Conservation (phyloP, 495 filamentous ascomycete species). For the Lepraria neglecta region DNA sequence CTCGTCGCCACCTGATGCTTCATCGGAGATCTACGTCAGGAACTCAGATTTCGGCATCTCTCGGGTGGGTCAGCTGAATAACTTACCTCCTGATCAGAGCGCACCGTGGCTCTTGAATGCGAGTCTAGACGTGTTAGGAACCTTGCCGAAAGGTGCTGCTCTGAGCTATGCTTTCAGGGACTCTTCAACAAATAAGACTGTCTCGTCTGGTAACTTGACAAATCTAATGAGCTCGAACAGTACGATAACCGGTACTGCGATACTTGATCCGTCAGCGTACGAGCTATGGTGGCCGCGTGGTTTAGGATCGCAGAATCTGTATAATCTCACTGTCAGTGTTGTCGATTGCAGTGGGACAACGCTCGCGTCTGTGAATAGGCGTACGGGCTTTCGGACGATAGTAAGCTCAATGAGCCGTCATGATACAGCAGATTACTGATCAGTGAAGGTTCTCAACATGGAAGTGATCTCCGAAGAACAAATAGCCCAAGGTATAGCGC, state of each 20-base stretch:
- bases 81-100: slow-evolving; percentile 53
- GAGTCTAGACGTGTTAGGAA: slow-evolving; percentile 57
- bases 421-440: not conserved
- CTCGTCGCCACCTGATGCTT: slow-evolving; percentile 14
- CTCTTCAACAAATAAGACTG: slow-evolving; percentile 37
- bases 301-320: slow-evolving; percentile 54
- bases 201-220: slow-evolving; percentile 40
- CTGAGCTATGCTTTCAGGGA: slow-evolving; percentile 53
- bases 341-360: slow-evolving; percentile 33
- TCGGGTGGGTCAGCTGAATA: slow-evolving; percentile 54
- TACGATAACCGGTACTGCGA: slow-evolving; percentile 47
- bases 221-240: slow-evolving; percentile 42
- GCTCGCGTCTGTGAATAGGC: slow-evolving; percentile 47
- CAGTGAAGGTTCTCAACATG: slow-evolving; percentile 47
- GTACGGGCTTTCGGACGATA: slow-evolving; percentile 61
- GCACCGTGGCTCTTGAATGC: slow-evolving; percentile 64
- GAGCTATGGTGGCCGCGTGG: slow-evolving; percentile 61
- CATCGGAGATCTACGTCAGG: slow-evolving; percentile 44
- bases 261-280: slow-evolving; percentile 41
- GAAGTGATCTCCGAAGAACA: slow-evolving; percentile 53
- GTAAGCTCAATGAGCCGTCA: slow-evolving; percentile 16
- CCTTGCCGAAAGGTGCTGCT: slow-evolving; percentile 40
- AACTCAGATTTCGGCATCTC: slow-evolving; percentile 59
- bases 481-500: slow-evolving; percentile 51
- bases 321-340: slow-evolving; percentile 50